phyloP scores from a whole-genome alignment of 2,329 filamentous ascomycete species.

The Alternaria postmessia region DNA sequence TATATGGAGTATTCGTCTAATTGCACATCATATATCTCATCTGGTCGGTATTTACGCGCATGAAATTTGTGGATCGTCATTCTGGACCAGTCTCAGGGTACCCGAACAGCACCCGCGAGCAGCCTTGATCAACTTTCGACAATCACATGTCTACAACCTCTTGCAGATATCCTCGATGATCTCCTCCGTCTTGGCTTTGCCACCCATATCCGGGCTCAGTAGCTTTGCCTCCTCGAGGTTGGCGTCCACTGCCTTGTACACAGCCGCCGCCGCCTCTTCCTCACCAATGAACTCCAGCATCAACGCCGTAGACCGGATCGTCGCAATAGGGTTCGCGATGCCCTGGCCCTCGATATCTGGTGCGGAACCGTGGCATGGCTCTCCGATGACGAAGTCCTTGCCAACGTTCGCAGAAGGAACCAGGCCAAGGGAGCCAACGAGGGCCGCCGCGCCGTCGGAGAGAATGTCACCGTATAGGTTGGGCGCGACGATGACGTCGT shows the following conservation, averaged over 20 bases:
- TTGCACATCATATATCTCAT: background rate
- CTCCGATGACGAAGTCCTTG: slow-evolving; percentile 92
- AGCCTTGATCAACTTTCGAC: no score
- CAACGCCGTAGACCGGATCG: slow-evolving; percentile 85
- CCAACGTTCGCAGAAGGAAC: slow-evolving; percentile 96
- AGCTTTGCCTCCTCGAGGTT: slow-evolving; percentile 85
- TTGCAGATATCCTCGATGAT: slow-evolving; percentile 86
- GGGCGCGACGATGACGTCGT: slow-evolving; percentile 97
- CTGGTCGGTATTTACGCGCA: background rate
- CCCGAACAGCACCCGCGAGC: no score
- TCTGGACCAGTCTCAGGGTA: background rate
- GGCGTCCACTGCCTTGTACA: slow-evolving; percentile 90
- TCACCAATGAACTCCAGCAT: slow-evolving; percentile 97
- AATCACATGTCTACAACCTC: background rate
- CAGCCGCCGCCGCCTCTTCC: slow-evolving; percentile 83
- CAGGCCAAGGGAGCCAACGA: slow-evolving; percentile 89
- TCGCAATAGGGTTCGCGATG: slow-evolving; percentile 97
- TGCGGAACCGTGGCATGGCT: slow-evolving; percentile 96
- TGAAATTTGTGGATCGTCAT: background rate
- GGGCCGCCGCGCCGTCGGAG: slow-evolving; percentile 91
- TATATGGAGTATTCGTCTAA: no score
- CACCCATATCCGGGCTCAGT: slow-evolving; percentile 89
- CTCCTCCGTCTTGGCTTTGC: slow-evolving; percentile 83
- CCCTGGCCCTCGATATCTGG: slow-evolving; percentile 93
- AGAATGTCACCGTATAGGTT: slow-evolving; percentile 98